Percentiles rank a stretch among this genome's conserved stretches.
Conservation (phyloP, 305 asterid genomes). For the Solanum hybrid region DNA sequence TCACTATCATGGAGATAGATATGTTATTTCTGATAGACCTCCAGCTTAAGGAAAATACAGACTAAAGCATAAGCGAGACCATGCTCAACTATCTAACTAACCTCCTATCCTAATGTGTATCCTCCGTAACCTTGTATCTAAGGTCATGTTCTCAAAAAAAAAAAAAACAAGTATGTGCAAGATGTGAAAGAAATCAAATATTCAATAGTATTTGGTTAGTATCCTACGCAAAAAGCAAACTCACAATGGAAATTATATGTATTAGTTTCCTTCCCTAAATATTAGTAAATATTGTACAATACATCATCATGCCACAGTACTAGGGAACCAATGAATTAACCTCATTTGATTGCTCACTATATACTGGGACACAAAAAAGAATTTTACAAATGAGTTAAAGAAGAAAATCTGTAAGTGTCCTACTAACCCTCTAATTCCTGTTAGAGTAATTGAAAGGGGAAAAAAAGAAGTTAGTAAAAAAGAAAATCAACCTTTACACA, state of each 20-base stretch:
- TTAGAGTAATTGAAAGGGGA: slow-evolving; percentile 1
- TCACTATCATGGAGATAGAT: background rate
- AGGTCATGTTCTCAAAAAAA: too few relatives aligned
- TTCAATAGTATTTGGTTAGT: too few relatives aligned
- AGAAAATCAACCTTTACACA: slow-evolving; percentile 6
- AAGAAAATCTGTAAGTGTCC: slow-evolving; percentile 6
- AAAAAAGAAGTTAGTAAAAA: background rate
- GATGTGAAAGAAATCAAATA: too few relatives aligned
- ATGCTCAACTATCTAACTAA: too few relatives aligned
- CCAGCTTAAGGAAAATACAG: background rate
- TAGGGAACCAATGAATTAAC: background rate
- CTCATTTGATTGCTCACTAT: slow-evolving; percentile 14
- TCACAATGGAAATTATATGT: background rate
- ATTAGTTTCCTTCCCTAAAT: background rate
- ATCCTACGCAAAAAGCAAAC: background rate
- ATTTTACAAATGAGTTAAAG: slow-evolving; percentile 6
- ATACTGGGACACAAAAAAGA: slow-evolving; percentile 24
- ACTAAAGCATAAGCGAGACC: background rate
- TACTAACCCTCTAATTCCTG: slow-evolving; percentile 7
- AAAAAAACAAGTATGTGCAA: too few relatives aligned
- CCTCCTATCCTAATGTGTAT: too few relatives aligned
- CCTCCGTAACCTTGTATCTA: too few relatives aligned
- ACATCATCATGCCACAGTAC: background rate
- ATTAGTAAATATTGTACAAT: background rate
- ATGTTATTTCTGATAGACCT: background rate